Base-by-base conservation (phyloP, 441 rosid species). In the Aquilaria agallochum region DNA sequence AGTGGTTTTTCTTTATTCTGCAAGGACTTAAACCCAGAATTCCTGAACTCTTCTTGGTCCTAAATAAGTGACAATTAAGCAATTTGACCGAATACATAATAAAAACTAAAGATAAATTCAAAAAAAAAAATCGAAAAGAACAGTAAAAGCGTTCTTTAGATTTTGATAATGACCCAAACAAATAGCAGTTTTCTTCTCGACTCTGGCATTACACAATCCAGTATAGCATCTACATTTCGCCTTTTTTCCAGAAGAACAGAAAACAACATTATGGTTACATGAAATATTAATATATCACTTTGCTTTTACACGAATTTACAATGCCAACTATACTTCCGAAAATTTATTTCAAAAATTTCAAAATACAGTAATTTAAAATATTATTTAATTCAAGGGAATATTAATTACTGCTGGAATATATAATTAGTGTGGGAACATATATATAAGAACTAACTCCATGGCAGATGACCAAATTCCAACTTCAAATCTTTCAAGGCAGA, bases 381-480 rank as follows among this genome's bases (percentile, higher is more conserved):
- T 20, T 20, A 20, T 20, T 20, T 20, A 53, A 53, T 47, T 47
- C 2, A 47, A 3, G 5, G 50, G 13, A 47, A 2, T 47, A 11
- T n/a, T 47, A 9, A 6, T 1, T 8, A 27, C 5, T 55, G 4
- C 11, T 12, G 27, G 9, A 33, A 55, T 33, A 20, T 12, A 1
- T 32, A 55, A 12, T 11, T 40, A 55, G 27, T 13, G 36, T 42
- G 32, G 36, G 3, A 55, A 12, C 8, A 42, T 11, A 33, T 11
- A 33, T 48, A 36, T 31, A 1, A 27, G 34, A 15, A 47, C 79
- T 50, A 15, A 77, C 86, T 73, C 79, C 55, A 49, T 72, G 9
- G 86, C 75, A 27, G 84, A 69, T 0, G 87, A 79, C 85, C 87
- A 79, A 13, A 81, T 63, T 50, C 79, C 87, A 14, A 82, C 80